A percentile compares a stretch with the other conserved stretches of the same genome.
phyloP scores from a whole-genome alignment of 257 asterid species.

The Plantago ovata region DNA sequence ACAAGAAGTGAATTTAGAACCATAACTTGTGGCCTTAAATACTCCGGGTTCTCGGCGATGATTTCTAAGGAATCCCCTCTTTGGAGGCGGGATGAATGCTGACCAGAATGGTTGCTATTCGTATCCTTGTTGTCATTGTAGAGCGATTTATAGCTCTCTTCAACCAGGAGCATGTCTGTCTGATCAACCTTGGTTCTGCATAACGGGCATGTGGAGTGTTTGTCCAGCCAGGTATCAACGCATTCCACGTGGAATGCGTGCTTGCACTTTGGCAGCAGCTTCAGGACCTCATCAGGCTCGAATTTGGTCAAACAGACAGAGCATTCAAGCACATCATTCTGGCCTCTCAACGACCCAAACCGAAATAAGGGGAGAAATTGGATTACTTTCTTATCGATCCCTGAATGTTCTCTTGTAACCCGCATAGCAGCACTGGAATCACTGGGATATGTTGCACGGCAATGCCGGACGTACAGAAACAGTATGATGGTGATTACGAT shows the following conservation, averaged over 20 bases:
- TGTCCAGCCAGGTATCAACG: conserved; percentile 78
- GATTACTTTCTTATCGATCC: conserved; percentile 27
- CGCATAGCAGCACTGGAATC: conserved; percentile 8
- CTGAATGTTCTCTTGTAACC: conserved; percentile 31
- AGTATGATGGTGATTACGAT: conserved; percentile 43
- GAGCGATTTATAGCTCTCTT: conserved; percentile 17
- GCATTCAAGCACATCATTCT: conserved; percentile 48
- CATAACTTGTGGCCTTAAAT: too few species aligned
- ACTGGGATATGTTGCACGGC: conserved; percentile 16
- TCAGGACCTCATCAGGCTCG: conserved; percentile 43
- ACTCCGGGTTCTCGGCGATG: conserved; percentile 33
- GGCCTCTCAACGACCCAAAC: conserved; percentile 26
- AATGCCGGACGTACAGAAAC: conserved; percentile 55
- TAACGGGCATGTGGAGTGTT: conserved; percentile 79
- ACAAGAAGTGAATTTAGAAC: too few species aligned
- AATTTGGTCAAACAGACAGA: conserved; percentile 60
- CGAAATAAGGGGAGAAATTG: conserved; percentile 31
- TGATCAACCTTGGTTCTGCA: conserved; percentile 74
- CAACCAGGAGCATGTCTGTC: conserved; percentile 54
- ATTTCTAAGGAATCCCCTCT: conserved; percentile 34
- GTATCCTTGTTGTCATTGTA: conserved; percentile 8
- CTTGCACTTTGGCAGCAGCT: conserved; percentile 59
- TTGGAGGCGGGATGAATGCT: conserved; percentile 62
- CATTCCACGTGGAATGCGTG: conserved; percentile 85
- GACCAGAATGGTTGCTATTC: conserved; percentile 22